Evolutionary conservation across 345 rosid species (phyloP).

Genomic region (Pistacia vera): DNA sequence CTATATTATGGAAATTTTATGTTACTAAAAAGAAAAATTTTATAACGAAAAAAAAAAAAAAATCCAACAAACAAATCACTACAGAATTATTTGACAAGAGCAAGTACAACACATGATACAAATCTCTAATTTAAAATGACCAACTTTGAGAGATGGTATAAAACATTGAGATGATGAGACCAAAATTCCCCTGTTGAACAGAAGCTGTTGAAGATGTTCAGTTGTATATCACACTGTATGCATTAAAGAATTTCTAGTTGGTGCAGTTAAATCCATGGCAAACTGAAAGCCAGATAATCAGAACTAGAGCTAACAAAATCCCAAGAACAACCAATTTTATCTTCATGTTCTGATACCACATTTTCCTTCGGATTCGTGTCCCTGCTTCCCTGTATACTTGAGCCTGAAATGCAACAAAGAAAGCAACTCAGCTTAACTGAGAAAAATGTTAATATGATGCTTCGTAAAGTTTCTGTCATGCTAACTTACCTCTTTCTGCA

Average conservation of each 20-base stretch:
- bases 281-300: constrained; percentile 83
- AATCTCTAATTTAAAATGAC: no score
- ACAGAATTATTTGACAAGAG: no score
- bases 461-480: neutral
- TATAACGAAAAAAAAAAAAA: no score
- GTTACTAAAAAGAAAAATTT: no score
- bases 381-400: constrained; percentile 70
- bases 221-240: neutral
- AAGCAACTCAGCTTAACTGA: neutral
- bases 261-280: constrained; percentile 88
- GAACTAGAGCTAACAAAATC: constrained; percentile 69
- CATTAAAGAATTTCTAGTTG: constrained; percentile 33
- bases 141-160: neutral
- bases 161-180: neutral
- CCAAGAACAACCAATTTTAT: constrained; percentile 85
- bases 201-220: constrained; percentile 5
- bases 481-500: constrained; percentile 67
- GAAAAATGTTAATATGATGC: neutral
- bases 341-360: constrained; percentile 99
- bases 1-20: no score
- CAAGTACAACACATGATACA: no score
- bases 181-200: constrained; percentile 11
- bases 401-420: constrained; percentile 50
- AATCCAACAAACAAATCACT: no score
- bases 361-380: constrained; percentile 67